A percentile compares a stretch with the other conserved stretches of the same genome.
These are phyloP conservation scores for Saccharomyces kudriavzevii DNA, from an alignment of 805 yeast genomes.

Conservation along the genomic window DNA sequence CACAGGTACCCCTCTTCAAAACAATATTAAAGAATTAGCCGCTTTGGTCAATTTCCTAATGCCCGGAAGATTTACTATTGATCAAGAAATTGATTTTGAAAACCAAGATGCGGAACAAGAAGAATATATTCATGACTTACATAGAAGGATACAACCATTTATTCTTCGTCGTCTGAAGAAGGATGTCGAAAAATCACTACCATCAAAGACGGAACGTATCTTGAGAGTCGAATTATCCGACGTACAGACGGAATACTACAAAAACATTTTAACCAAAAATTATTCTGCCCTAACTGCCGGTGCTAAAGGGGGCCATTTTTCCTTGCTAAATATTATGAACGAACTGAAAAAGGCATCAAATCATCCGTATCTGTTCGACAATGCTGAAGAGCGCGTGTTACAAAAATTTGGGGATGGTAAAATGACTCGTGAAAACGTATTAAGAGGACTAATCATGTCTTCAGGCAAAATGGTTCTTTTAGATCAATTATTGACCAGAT, in stretches of 20 bases:
- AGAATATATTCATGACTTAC: conserved; percentile 76
- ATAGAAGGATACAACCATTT: conserved; percentile 79
- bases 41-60: conserved; percentile 89
- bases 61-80: conserved; percentile 89
- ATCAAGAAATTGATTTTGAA: conserved; percentile 92
- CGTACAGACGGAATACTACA: conserved; percentile 88
- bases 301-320: conserved; percentile 65
- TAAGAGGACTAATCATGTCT: conserved; percentile 92
- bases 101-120: conserved; percentile 83
- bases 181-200: conserved; percentile 94
- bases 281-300: conserved; percentile 88
- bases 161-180: conserved; percentile 89
- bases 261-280: conserved; percentile 85
- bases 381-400: conserved; percentile 78
- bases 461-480: conserved; percentile 96
- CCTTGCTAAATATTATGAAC: conserved; percentile 84
- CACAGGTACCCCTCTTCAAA: conserved; percentile 97
- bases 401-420: conserved; percentile 51
- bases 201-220: conserved; percentile 92
- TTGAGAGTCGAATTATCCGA: conserved; percentile 92
- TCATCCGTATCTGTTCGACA: conserved; percentile 92
- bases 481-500: conserved; percentile 77
- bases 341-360: conserved; percentile 95
- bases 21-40: conserved; percentile 88
- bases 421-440: conserved; percentile 63